A percentile compares a stretch with the other conserved stretches of the same genome.
Evolutionary conservation across 495 filamentous ascomycete species (phyloP).

Genomic region (Penicillium steckii): DNA sequence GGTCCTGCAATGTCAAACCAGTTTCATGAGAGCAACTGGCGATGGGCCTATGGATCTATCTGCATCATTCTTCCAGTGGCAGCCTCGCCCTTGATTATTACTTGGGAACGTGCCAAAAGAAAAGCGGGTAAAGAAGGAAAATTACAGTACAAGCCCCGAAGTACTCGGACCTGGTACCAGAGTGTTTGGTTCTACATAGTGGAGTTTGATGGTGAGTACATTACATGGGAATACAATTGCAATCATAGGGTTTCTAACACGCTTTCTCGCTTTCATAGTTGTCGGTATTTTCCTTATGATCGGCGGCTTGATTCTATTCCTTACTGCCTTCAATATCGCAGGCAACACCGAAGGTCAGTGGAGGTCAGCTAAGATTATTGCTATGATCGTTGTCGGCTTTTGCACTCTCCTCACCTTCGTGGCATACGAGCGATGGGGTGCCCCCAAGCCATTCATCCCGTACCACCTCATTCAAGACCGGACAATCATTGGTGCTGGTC

Average conservation of each 20-base stretch:
- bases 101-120: conserved; percentile 50
- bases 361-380: conserved; percentile 50
- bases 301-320: conserved; percentile 57
- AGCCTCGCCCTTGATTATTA: conserved; percentile 44
- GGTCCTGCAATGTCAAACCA: conserved; percentile 26
- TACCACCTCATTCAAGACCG: conserved; percentile 57
- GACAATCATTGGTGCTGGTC: conserved; percentile 61
- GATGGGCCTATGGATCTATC: conserved; percentile 61
- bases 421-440: conserved; percentile 54
- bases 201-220: conserved; percentile 54
- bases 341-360: conserved; percentile 45
- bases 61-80: conserved; percentile 56
- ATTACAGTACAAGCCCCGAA: conserved; percentile 27
- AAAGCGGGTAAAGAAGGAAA: conserved; percentile 49
- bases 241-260: background rate
- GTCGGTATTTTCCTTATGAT: conserved; percentile 56
- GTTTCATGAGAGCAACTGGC: conserved; percentile 51
- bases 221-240: background rate
- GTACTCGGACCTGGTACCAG: conserved; percentile 37
- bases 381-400: conserved; percentile 57
- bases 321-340: conserved; percentile 58
- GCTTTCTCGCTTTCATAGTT: conserved; percentile 19
- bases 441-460: conserved; percentile 57
- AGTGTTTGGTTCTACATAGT: conserved; percentile 49
- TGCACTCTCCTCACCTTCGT: conserved; percentile 52